Conservation (phyloP, 2,329 filamentous ascomycete species). For the Orbilia oligospora region DNA sequence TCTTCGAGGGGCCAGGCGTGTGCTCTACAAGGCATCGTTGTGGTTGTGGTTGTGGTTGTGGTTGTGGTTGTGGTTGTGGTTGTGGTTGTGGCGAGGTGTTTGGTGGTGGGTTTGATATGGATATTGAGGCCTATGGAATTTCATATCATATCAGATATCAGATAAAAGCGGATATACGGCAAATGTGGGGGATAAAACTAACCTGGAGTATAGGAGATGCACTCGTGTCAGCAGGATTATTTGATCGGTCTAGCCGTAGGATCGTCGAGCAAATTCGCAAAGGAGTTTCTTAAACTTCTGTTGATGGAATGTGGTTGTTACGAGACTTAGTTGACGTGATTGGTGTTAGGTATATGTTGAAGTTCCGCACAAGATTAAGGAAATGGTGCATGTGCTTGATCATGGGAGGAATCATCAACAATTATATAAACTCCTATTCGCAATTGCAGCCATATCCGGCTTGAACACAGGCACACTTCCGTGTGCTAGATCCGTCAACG, state of each 20-base stretch:
- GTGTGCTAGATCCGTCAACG: constrained; percentile 17
- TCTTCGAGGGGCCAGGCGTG: constrained; percentile 54
- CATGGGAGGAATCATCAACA: constrained; percentile 10
- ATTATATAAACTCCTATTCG: constrained; percentile 11
- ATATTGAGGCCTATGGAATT: background rate
- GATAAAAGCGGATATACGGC: background rate
- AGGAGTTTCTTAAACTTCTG: constrained; percentile 4
- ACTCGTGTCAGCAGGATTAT: background rate
- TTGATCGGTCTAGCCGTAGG: background rate
- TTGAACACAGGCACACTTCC: constrained; percentile 14
- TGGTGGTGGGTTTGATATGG: background rate
- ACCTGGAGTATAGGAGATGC: background rate
- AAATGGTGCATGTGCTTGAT: background rate
- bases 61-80: background rate
- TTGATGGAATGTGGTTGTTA: constrained; percentile 13
- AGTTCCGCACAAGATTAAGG: no score
- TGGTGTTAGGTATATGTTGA: background rate
- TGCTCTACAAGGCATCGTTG: constrained; percentile 50
- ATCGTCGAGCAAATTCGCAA: background rate
- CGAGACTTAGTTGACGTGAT: background rate
- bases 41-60: background rate
- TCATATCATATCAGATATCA: background rate
- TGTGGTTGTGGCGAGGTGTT: background rate
- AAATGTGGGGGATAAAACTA: background rate
- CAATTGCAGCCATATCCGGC: background rate